Percentiles rank a stretch among this genome's conserved stretches.
Evolutionary conservation across 352 stramenopile genomes (phyloP).

Genomic region (Globisporangium nagaii): DNA sequence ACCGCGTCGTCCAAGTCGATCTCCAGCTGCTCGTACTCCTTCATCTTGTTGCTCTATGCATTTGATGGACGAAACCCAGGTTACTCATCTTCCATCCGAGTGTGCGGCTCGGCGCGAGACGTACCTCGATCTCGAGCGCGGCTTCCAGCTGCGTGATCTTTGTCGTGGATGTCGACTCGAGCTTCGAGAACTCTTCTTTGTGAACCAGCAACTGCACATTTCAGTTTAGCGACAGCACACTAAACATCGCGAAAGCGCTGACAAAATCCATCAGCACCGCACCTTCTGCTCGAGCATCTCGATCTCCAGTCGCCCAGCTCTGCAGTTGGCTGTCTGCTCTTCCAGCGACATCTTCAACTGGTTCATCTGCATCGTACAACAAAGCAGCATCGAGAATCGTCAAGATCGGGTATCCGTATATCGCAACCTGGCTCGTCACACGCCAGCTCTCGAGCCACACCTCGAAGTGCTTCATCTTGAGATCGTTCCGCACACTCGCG

Average conservation of each 20-base stretch:
- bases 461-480: constrained; percentile 84
- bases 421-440: no score
- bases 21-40: constrained; percentile 72
- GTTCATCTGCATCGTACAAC: constrained; percentile 53
- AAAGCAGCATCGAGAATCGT: no score
- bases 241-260: no score
- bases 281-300: constrained; percentile 79
- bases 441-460: constrained; percentile 7
- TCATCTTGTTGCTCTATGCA: constrained; percentile 43
- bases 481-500: constrained; percentile 42
- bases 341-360: constrained; percentile 59
- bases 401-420: no score
- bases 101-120: no score
- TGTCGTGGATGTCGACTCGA: constrained; percentile 64
- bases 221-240: background rate
- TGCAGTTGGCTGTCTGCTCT: constrained; percentile 34
- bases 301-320: constrained; percentile 31
- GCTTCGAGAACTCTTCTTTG: constrained; percentile 60
- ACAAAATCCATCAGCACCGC: background rate
- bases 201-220: constrained; percentile 42
- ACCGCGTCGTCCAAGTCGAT: constrained; percentile 66
- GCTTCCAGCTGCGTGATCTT: constrained; percentile 53
- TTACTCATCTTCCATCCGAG: no score
- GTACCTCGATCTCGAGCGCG: constrained; percentile 47
- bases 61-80: no score